These are phyloP conservation scores for Mortierella sp. DNA, from an alignment of 371 early-diverging fungal genomes.

Conservation along the genomic window DNA sequence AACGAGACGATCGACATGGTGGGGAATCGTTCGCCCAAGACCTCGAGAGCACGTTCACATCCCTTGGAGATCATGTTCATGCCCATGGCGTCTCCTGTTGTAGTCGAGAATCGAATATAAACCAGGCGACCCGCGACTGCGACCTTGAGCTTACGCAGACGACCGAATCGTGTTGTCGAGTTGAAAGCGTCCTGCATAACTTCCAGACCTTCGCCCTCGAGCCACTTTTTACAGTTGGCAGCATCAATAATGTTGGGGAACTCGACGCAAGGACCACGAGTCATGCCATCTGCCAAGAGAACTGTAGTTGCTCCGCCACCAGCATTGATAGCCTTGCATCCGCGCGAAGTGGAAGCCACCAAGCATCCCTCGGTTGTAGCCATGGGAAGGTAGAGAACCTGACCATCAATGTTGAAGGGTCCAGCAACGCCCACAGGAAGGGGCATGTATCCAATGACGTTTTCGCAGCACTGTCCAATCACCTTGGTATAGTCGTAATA, in stretches of 20 bases:
- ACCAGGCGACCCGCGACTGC: constrained; percentile 87
- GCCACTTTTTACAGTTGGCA: constrained; percentile 77
- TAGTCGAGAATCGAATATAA: constrained; percentile 89
- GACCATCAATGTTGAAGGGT: constrained; percentile 85
- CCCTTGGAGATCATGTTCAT: constrained; percentile 99
- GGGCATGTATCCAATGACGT: constrained; percentile 96
- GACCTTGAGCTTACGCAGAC: constrained; percentile 84
- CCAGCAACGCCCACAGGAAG: constrained; percentile 96
- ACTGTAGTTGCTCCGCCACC: constrained; percentile 91
- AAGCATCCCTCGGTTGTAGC: constrained; percentile 97
- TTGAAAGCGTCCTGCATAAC: constrained; percentile 84
- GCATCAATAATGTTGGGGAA: constrained; percentile 80
- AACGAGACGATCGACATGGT: constrained; percentile 86
- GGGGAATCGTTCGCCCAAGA: constrained; percentile 71
- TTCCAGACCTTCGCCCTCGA: constrained; percentile 75
- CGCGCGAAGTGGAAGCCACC: constrained; percentile 96
- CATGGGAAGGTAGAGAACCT: constrained; percentile 90
- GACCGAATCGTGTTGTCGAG: constrained; percentile 91
- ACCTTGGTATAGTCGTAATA: constrained; percentile 92
- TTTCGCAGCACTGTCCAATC: constrained; percentile 95
- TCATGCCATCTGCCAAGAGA: constrained; percentile 92
- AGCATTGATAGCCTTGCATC: constrained; percentile 94
- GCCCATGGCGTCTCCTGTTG: constrained; percentile 99
- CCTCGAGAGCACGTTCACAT: constrained; percentile 81
- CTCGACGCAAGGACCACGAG: constrained; percentile 93